A percentile compares a stretch with the other conserved stretches of the same genome.
These are phyloP conservation scores for Hypocrella siamensis DNA, from an alignment of 2,329 filamentous ascomycete species.

Conservation along the genomic window DNA sequence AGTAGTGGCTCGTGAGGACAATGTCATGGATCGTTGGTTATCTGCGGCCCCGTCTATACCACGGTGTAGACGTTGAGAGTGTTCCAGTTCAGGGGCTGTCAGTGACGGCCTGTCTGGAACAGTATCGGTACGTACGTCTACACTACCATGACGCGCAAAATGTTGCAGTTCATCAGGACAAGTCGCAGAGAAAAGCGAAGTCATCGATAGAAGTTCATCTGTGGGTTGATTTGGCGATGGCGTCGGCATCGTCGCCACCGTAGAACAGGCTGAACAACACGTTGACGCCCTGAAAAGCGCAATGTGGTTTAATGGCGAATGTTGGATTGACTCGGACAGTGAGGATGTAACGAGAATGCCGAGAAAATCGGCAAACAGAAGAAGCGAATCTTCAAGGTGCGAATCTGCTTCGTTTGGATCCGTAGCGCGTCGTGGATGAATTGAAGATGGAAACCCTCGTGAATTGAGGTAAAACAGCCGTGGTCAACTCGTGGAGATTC, in stretches of 20 bases:
- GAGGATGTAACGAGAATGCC: no score
- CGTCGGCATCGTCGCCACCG: constrained; percentile 26
- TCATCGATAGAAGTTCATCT: constrained; percentile 18
- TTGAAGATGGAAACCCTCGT: no score
- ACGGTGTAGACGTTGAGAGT: not conserved
- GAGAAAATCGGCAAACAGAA: no score
- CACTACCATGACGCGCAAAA: constrained; percentile 9
- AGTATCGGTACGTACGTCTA: constrained; percentile 8
- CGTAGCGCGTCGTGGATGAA: no score
- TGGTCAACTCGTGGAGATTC: no score
- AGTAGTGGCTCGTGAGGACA: constrained; percentile 23
- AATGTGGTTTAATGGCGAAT: no score
- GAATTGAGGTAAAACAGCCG: no score
- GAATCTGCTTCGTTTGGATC: no score
- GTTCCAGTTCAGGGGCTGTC: constrained; percentile 6
- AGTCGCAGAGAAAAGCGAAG: constrained; percentile 22
- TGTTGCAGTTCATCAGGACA: constrained; percentile 26
- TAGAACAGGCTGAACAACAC: no score
- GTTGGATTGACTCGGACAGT: not conserved
- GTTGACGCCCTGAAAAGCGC: no score
- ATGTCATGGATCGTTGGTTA: constrained; percentile 11
- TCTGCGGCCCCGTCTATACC: constrained; percentile 4
- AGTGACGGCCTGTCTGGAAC: constrained; percentile 9
- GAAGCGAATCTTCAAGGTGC: no score
- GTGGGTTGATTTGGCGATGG: constrained; percentile 26